Conservation (phyloP, 176 grass and related monocot genomes). For the Raddia distichophylla region DNA sequence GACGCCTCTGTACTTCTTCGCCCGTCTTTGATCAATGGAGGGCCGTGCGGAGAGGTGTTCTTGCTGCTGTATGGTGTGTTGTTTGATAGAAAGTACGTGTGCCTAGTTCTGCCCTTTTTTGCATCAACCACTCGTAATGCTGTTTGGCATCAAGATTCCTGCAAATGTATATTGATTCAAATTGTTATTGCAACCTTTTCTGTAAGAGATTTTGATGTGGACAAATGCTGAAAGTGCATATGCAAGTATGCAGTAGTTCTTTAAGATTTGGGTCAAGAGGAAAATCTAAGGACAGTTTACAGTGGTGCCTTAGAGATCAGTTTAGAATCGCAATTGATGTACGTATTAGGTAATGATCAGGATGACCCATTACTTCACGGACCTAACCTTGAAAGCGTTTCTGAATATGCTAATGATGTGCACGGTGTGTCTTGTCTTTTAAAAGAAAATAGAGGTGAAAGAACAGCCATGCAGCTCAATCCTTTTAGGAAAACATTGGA, state of each 20-base stretch:
- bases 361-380: neutral
- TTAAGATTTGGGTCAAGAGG: neutral
- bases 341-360: neutral
- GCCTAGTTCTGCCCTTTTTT: too few relatives aligned
- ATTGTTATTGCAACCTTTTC: neutral
- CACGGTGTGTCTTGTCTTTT: neutral
- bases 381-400: slow-evolving; percentile 27
- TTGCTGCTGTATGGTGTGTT: neutral
- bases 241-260: neutral
- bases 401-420: slow-evolving; percentile 2
- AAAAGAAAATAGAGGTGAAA: neutral
- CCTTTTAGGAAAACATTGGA: neutral
- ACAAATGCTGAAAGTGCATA: neutral
- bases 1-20: neutral
- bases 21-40: slow-evolving; percentile 14
- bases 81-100: too few relatives aligned
- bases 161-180: neutral
- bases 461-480: neutral
- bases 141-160: neutral
- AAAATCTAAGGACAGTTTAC: neutral
- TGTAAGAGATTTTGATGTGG: neutral
- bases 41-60: neutral
- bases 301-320: slow-evolving; percentile 4
- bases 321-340: neutral
- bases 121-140: neutral